Evolutionary conservation across 257 asterid species (phyloP).

Genomic region (Ophiorrhiza pumila): DNA sequence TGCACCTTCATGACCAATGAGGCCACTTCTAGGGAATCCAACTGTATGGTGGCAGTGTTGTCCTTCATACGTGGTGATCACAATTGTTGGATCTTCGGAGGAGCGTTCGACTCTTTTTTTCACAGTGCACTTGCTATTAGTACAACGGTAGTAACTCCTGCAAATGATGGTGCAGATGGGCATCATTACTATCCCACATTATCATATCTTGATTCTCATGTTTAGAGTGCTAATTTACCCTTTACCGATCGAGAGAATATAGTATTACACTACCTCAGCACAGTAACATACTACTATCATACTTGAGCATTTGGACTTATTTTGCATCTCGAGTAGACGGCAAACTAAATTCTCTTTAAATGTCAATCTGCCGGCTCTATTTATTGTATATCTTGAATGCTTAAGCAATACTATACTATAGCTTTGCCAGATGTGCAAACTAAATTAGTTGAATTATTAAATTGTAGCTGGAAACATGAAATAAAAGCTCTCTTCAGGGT

Average conservation of each 20-base stretch:
- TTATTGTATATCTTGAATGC: background rate
- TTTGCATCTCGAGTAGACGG: background rate
- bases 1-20: conserved; percentile 26
- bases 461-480: background rate
- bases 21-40: conserved; percentile 56
- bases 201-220: background rate
- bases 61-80: conserved; percentile 87
- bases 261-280: no score
- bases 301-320: background rate
- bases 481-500: background rate
- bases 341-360: background rate
- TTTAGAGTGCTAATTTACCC: background rate
- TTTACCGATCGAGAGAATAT: no score
- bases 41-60: conserved; percentile 74
- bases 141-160: conserved; percentile 93
- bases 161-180: background rate
- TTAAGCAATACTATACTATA: no score
- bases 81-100: conserved; percentile 63
- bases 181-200: background rate
- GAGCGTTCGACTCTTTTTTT: conserved; percentile 85
- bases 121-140: conserved; percentile 79
- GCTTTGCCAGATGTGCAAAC: background rate
- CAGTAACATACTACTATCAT: no score
- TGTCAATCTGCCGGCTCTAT: background rate
- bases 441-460: background rate